Evolutionary conservation across 192 early-diverging fungal species (phyloP).

Genomic region (Backusella tarrabulga): DNA sequence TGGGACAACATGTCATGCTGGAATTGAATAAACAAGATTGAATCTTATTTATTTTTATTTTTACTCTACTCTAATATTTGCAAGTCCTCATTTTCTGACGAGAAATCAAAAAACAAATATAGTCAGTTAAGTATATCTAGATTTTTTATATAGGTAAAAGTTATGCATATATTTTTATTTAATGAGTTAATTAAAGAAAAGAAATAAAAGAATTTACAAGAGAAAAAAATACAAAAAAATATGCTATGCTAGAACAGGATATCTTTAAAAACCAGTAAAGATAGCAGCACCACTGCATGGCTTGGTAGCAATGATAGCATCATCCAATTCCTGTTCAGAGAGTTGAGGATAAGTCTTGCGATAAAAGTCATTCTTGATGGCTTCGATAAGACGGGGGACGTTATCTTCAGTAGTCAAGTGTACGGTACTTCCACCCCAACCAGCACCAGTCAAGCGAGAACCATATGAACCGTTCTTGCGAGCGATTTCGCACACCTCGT

Average conservation of each 20-base stretch:
- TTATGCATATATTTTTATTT: slow-evolving; percentile 1
- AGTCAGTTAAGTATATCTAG: neutral
- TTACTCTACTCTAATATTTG: neutral
- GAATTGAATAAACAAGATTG: neutral
- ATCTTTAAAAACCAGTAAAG: slow-evolving; percentile 34
- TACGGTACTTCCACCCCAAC: slow-evolving; percentile 89
- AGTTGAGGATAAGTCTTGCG: slow-evolving; percentile 50
- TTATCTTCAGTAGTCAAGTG: slow-evolving; percentile 65
- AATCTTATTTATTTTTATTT: neutral
- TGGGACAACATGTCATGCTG: neutral
- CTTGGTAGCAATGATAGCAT: slow-evolving; percentile 51
- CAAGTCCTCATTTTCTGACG: neutral
- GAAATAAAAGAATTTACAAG: neutral
- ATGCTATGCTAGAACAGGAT: neutral
- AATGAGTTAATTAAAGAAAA: neutral
- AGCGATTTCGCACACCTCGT: slow-evolving; percentile 69
- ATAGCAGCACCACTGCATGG: slow-evolving; percentile 45
- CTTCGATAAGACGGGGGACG: slow-evolving; percentile 59
- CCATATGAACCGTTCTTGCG: slow-evolving; percentile 72
- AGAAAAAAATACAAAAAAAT: neutral
- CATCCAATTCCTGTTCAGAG: slow-evolving; percentile 42
- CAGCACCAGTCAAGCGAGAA: slow-evolving; percentile 89
- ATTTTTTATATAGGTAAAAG: neutral
- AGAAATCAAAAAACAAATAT: neutral
- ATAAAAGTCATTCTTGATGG: slow-evolving; percentile 69